These are phyloP conservation scores for Fusarium coffeatum DNA, from an alignment of 2,329 filamentous ascomycete species.

Conservation along the genomic window DNA sequence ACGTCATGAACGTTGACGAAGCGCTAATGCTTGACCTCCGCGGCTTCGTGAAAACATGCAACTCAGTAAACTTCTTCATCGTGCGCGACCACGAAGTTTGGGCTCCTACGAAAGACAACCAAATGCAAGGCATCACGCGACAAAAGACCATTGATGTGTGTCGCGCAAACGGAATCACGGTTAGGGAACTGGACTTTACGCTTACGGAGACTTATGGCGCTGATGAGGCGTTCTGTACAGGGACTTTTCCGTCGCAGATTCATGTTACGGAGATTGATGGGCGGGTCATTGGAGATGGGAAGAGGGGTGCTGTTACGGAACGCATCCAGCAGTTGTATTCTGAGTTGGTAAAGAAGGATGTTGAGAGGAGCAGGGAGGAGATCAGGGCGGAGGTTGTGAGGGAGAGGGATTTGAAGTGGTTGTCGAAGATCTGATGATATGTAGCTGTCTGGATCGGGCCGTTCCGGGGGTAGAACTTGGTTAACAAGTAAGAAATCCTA, in stretches of 20 bases:
- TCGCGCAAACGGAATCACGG: rapidly evolving
- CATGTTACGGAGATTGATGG: conserved; percentile 4
- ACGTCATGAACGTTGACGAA: conserved; percentile 9
- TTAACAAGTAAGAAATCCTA: no score
- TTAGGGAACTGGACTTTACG: background rate
- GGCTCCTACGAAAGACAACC: conserved; percentile 12
- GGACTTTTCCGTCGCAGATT: conserved; percentile 1
- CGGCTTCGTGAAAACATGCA: conserved; percentile 1
- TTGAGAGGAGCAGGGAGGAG: background rate
- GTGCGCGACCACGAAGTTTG: conserved; percentile 4
- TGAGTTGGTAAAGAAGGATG: background rate
- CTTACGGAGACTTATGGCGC: background rate
- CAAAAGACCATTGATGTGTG: conserved; percentile 8
- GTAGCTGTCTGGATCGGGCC: background rate
- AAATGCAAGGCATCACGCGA: conserved; percentile 7
- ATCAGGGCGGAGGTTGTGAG: background rate
- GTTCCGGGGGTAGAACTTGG: rapidly evolving
- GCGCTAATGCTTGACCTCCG: background rate
- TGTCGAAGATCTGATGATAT: conserved; percentile 3
- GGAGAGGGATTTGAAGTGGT: background rate
- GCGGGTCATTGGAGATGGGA: background rate
- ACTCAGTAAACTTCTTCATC: conserved; percentile 20
- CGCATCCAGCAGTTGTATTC: conserved; percentile 1
- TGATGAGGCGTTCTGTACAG: conserved; percentile 3
- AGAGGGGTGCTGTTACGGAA: background rate